A percentile compares a stretch with the other conserved stretches of the same genome.
Evolutionary conservation across 2,329 filamentous ascomycete genomes (phyloP).

Genomic region (Aspergillus awamori): DNA sequence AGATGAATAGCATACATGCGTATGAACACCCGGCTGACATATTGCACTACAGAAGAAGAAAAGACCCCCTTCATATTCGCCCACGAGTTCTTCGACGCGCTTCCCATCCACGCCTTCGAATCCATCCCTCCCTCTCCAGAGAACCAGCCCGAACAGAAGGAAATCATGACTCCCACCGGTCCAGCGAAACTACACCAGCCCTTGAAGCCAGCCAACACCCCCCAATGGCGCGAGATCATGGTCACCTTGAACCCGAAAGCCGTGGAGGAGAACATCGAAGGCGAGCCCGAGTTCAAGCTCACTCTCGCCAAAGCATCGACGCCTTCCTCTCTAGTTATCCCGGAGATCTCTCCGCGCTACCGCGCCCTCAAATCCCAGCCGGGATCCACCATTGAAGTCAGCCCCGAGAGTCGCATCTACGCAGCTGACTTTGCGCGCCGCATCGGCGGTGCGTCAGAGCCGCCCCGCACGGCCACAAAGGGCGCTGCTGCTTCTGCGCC

Average conservation of each 20-base stretch:
- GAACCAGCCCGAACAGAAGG: slow-evolving; percentile 48
- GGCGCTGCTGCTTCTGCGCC: slow-evolving; percentile 20
- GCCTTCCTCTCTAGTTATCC: slow-evolving; percentile 81
- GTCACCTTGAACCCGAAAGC: slow-evolving; percentile 68
- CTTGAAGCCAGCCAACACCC: slow-evolving; percentile 43
- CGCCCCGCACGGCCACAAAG: slow-evolving; percentile 23
- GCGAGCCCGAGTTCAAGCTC: slow-evolving; percentile 82
- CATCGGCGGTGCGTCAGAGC: slow-evolving; percentile 69
- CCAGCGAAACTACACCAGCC: slow-evolving; percentile 50
- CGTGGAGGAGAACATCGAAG: slow-evolving; percentile 51
- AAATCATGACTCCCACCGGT: slow-evolving; percentile 53
- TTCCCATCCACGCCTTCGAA: slow-evolving; percentile 95
- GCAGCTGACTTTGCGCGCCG: slow-evolving; percentile 78
- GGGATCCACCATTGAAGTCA: slow-evolving; percentile 81
- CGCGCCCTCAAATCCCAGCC: slow-evolving; percentile 68
- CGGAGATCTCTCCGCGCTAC: slow-evolving; percentile 79
- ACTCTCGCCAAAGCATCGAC: slow-evolving; percentile 75
- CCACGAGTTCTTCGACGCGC: slow-evolving; percentile 97
- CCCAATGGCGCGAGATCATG: slow-evolving; percentile 82
- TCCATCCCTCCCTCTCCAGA: slow-evolving; percentile 61
- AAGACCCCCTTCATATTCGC: slow-evolving; percentile 91
- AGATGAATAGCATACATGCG: not conserved
- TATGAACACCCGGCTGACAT: not conserved
- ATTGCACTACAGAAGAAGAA: slow-evolving; percentile 53
- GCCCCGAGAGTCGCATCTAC: slow-evolving; percentile 81